These are phyloP conservation scores for Candida glucosophila DNA, from an alignment of 1,139 yeast species.

Conservation along the genomic window DNA sequence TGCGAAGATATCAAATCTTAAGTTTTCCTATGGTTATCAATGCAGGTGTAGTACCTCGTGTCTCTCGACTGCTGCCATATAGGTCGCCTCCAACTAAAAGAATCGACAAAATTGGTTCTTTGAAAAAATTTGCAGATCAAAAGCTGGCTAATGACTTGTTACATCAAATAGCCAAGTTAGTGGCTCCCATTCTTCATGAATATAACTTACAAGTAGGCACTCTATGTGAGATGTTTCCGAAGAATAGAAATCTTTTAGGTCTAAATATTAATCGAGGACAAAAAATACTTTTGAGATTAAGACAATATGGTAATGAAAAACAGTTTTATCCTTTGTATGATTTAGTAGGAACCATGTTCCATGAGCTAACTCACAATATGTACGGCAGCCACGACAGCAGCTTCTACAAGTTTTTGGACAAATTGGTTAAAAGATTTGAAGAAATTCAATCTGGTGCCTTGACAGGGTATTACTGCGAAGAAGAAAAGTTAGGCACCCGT, in stretches of 20 bases:
- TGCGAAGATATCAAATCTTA: no score
- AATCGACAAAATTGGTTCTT: conserved; percentile 46
- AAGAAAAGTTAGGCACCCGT: conserved; percentile 41
- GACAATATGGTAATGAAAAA: conserved; percentile 48
- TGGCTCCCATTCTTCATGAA: conserved; percentile 69
- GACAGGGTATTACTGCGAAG: conserved; percentile 37
- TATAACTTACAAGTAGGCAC: conserved; percentile 58
- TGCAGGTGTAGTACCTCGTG: no score
- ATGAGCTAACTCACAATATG: conserved; percentile 77
- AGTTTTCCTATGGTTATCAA: no score
- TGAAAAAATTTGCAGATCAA: conserved; percentile 44
- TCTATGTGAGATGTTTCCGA: conserved; percentile 83
- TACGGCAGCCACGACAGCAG: conserved; percentile 72
- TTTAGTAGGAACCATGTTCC: conserved; percentile 75
- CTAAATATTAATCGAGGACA: conserved; percentile 80
- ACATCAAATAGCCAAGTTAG: conserved; percentile 52
- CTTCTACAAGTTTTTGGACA: conserved; percentile 62
- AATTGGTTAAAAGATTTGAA: conserved; percentile 50
- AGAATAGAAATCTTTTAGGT: conserved; percentile 57
- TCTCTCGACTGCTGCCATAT: no score
- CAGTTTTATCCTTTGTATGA: conserved; percentile 61
- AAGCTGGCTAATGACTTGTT: conserved; percentile 52
- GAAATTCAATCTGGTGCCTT: conserved; percentile 27
- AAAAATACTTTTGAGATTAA: conserved; percentile 63
- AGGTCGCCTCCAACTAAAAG: conserved; percentile 41